Conservation (phyloP, 208 protist genomes). For the Leishmania gerbilli region DNA sequence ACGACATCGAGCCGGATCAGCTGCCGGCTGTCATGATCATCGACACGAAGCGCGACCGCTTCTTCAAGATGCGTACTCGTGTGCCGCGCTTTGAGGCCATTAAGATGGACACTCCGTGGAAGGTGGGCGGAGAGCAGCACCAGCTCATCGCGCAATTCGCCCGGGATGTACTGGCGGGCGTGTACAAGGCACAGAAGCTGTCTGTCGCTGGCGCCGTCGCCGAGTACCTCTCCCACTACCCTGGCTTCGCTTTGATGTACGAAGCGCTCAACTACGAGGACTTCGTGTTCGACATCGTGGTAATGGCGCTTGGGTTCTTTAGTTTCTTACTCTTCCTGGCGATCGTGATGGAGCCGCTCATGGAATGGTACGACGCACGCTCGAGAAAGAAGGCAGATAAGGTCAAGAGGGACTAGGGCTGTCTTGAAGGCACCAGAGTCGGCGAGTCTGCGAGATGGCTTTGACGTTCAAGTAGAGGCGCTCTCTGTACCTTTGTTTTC, state of each 20-base stretch:
- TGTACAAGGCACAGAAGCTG: constrained; percentile 63
- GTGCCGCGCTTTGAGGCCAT: constrained; percentile 66
- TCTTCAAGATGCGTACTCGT: constrained; percentile 65
- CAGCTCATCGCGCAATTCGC: constrained; percentile 59
- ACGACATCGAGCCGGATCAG: constrained; percentile 54
- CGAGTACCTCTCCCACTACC: constrained; percentile 60
- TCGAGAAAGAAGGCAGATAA: constrained; percentile 32
- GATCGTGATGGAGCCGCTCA: constrained; percentile 65
- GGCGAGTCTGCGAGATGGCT: background rate
- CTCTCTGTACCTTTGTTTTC: constrained; percentile 6
- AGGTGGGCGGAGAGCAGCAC: constrained; percentile 60
- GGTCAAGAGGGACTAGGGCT: constrained; percentile 39
- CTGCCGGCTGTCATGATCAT: constrained; percentile 81
- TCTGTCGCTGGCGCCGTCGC: constrained; percentile 53
- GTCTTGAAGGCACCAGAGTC: background rate
- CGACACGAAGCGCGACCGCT: constrained; percentile 67
- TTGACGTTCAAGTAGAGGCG: background rate
- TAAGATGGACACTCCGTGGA: constrained; percentile 68
- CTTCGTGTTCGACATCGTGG: constrained; percentile 57
- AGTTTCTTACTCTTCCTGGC: constrained; percentile 58
- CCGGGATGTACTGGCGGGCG: constrained; percentile 49
- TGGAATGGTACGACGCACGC: constrained; percentile 36
- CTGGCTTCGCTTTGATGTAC: constrained; percentile 52
- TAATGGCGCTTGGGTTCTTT: constrained; percentile 66
- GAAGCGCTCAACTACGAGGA: constrained; percentile 68